Percentiles rank a stretch among this genome's conserved stretches.
Conservation (phyloP, 805 yeast species). For the Saturnispora diversa region DNA sequence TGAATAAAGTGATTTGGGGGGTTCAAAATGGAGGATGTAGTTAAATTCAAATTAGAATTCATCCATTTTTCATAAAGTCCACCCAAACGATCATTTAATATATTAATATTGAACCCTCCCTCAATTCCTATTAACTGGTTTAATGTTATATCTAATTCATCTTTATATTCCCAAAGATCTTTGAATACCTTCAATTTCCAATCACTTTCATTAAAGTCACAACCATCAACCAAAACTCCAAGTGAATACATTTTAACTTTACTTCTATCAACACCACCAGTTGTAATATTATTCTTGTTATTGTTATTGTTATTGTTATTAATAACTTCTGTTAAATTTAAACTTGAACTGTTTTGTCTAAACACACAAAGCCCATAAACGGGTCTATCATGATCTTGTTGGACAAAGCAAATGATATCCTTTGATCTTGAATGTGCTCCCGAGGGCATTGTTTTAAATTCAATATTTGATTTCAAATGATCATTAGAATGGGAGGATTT, state of each 20-base stretch:
- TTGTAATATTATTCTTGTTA: no score
- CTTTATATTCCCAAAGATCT: constrained; percentile 36
- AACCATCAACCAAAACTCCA: constrained; percentile 50
- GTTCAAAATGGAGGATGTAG: no score
- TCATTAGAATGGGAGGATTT: constrained; percentile 21
- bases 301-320: no score
- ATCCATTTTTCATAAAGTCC: not conserved
- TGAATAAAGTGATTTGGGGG: no score
- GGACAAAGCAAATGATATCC: constrained; percentile 50
- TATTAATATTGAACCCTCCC: not conserved
- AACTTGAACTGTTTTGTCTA: constrained; percentile 32
- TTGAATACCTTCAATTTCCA: constrained; percentile 39
- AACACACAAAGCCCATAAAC: constrained; percentile 45
- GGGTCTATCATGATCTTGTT: constrained; percentile 18
- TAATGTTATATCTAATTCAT: constrained; percentile 16
- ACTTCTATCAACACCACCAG: constrained; percentile 32
- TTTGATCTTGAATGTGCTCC: constrained; percentile 47
- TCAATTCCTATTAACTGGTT: not conserved
- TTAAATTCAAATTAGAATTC: no score
- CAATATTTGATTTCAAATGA: constrained; percentile 37
- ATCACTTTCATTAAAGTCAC: constrained; percentile 14
- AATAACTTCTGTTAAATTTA: no score
- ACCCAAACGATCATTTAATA: not conserved
- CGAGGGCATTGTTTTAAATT: constrained; percentile 60
- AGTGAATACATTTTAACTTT: constrained; percentile 55